Percentiles rank a stretch among this genome's conserved stretches.
Conservation (phyloP, 2,329 filamentous ascomycete genomes). For the Seiridium cupressi region DNA sequence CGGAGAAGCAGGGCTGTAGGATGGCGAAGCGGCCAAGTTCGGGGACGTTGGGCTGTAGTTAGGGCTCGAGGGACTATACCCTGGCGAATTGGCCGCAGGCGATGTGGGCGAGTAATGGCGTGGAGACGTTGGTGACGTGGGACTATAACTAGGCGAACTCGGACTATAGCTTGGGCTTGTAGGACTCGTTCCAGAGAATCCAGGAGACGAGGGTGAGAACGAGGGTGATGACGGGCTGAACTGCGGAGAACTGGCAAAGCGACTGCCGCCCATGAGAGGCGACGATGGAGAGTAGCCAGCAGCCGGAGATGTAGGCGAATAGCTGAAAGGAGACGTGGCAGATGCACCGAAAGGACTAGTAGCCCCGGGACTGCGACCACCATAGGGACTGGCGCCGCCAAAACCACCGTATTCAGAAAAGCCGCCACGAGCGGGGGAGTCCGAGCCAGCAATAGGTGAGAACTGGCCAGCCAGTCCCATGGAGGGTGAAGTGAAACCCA, state of each 20-base stretch:
- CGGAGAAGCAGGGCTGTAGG: constrained; percentile 70
- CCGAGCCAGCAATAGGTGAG: constrained; percentile 79
- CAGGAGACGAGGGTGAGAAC: constrained; percentile 52
- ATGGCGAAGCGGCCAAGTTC: constrained; percentile 56
- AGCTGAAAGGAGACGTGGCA: constrained; percentile 64
- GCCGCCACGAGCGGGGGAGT: constrained; percentile 65
- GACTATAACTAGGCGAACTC: constrained; percentile 64
- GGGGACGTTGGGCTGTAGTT: constrained; percentile 71
- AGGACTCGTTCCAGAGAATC: constrained; percentile 51
- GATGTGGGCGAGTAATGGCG: constrained; percentile 68
- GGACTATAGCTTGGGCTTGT: constrained; percentile 63
- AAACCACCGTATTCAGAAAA: constrained; percentile 57
- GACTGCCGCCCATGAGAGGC: constrained; percentile 58
- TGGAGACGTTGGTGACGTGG: constrained; percentile 56
- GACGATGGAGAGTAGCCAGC: constrained; percentile 78
- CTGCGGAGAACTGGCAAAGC: constrained; percentile 58
- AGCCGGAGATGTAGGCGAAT: constrained; percentile 75
- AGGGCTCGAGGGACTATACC: constrained; percentile 69
- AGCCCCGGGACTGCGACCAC: constrained; percentile 64
- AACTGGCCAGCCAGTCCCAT: constrained; percentile 56
- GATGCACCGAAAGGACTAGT: constrained; percentile 78
- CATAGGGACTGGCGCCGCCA: constrained; percentile 63
- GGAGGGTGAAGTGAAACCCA: constrained; percentile 59
- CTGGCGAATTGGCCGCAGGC: constrained; percentile 71
- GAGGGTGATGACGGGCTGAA: constrained; percentile 64